These are phyloP conservation scores for Dictyostelium discoideum DNA, from an alignment of 78 protist species.

Conservation along the genomic window dicty_2.7 NC_007091.3:5044001-5044500, in stretches of 20 bases:
- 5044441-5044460: constrained; percentile 46
- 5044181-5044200: constrained; percentile 6
- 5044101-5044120: not conserved
- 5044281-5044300: not conserved
- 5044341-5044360: too few relatives aligned
- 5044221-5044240: constrained; percentile 1
- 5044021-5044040: too few relatives aligned
- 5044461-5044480: constrained; percentile 37
- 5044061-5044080: not conserved
- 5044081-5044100: constrained; percentile 8
- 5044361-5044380: too few relatives aligned
- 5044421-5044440: not conserved
- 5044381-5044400: too few relatives aligned
- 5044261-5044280: constrained; percentile 53
- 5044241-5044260: constrained; percentile 23
- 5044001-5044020: not conserved
- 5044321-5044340: too few relatives aligned
- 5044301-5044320: too few relatives aligned
- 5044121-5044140: constrained; percentile 19
- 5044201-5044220: constrained; percentile 18
- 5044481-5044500: not conserved
- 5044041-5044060: not conserved
- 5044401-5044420: too few relatives aligned
- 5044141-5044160: constrained; percentile 68
- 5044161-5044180: constrained; percentile 35